Evolutionary conservation across 2,329 filamentous ascomycete genomes (phyloP), one percentile per base, ranked within the genome.

Genomic region (Zymoseptoria tritici): DNA sequence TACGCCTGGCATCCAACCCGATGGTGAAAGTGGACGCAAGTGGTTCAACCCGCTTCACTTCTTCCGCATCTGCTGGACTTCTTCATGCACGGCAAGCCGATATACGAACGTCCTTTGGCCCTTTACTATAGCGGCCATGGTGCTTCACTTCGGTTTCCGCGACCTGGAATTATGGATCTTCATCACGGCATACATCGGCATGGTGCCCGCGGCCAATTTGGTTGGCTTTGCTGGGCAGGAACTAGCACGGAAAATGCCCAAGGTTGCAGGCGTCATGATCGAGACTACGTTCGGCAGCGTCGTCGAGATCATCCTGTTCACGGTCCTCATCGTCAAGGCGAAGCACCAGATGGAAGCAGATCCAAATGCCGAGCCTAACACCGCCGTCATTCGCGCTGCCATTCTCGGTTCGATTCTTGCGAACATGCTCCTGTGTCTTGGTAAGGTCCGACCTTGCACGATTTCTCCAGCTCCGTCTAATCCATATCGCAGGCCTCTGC

Each of bases 361-460:
- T 24, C 22, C 22, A 4, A 24, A 62, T 8, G 57, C 54, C 13
- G 57, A 56, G 9, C 2, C 11, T 13, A 79, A 78, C 21, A 62
- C 71, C 7, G 60, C 63, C n/a, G 87, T 94, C 66, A 90, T 94
- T 67, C 85, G 90, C 70, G 89, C 89, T 55, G 90, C 90, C 19
- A 91, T 95, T 60, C 76, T 95, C 0, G 90, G 91, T 19, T 92
- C 88, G 0, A 87, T 95, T 50, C 74, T 95, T 31, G 90, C 90
- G 11, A 95, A 91, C 29, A 81, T 94, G 76, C 76, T 95, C 52
- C 79, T 95, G 4, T 95, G 90, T 68, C 76, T 94, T n/a, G 90
- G 90, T 68, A 58, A 56, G 65, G 59, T 26, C 20, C 22, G 11
- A n/a, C 16, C 54, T 36, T 24, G 11, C 54, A 57, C 55, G 56